Evolutionary conservation across 116 monocot genomes (phyloP).

Genomic region (Posidonia oceanica): DNA sequence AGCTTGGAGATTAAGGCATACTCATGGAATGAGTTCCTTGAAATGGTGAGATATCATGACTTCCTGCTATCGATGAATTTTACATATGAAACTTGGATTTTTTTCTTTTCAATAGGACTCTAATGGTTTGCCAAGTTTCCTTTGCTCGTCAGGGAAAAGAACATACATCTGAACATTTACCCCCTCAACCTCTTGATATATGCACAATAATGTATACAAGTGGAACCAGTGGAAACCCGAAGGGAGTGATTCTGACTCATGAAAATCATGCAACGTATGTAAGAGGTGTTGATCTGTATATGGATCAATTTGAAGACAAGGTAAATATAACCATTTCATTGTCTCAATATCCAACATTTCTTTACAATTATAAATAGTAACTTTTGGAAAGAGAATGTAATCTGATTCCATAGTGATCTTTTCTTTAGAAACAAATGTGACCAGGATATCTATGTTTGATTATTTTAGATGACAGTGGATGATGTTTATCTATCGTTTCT

Average conservation of each 20-base stretch:
- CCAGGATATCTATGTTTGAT: too few relatives aligned
- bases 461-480: constrained; percentile 62
- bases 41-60: constrained; percentile 17
- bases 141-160: constrained; percentile 42
- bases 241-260: constrained; percentile 80
- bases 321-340: constrained; percentile 11
- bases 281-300: constrained; percentile 51
- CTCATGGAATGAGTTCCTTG: constrained; percentile 67
- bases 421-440: too few relatives aligned
- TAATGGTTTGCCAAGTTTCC: not conserved
- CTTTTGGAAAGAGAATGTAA: too few relatives aligned
- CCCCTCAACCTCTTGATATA: constrained; percentile 56
- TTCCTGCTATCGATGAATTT: not conserved
- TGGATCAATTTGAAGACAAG: constrained; percentile 86
- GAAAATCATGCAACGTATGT: constrained; percentile 56
- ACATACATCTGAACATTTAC: constrained; percentile 30
- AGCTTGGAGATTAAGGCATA: constrained; percentile 39
- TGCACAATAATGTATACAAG: constrained; percentile 98
- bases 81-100: not conserved
- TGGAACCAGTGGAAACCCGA: constrained; percentile 86
- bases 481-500: constrained; percentile 94
- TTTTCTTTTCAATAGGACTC: not conserved
- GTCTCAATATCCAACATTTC: too few relatives aligned
- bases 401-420: too few relatives aligned
- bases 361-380: too few relatives aligned